These are phyloP conservation scores for Houttuynia cordata DNA, from an alignment of 164 flowering plant genomes.

Conservation along the genomic window DNA sequence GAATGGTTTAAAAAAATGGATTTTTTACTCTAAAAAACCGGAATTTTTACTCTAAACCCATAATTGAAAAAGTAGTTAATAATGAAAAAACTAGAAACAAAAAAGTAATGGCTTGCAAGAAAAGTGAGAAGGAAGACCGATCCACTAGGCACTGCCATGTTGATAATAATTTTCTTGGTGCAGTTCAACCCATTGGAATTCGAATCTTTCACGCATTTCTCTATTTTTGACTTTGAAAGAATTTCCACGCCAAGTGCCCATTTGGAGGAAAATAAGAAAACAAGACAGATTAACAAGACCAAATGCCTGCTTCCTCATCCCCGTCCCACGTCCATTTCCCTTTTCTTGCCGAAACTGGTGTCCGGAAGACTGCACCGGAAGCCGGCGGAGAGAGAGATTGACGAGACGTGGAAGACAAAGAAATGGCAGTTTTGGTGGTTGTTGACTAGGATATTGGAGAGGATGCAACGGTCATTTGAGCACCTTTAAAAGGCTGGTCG, in stretches of 20 bases:
- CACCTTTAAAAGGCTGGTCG: no score
- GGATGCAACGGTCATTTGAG: no score
- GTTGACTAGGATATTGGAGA: no score
- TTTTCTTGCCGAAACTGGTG: no score
- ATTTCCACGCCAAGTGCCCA: slow-evolving; percentile 32
- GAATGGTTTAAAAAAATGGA: no score
- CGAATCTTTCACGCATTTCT: slow-evolving; percentile 63
- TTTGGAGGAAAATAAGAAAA: slow-evolving; percentile 3
- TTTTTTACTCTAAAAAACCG: no score
- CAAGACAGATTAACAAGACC: background rate
- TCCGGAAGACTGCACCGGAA: no score
- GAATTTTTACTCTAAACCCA: no score
- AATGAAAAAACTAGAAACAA: background rate
- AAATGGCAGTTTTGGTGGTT: no score
- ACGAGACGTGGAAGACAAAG: no score
- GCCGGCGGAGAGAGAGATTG: no score
- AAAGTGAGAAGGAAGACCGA: slow-evolving; percentile 21
- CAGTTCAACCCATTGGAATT: slow-evolving; percentile 44
- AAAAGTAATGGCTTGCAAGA: background rate
- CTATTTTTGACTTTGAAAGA: slow-evolving; percentile 82
- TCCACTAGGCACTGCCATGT: slow-evolving; percentile 88
- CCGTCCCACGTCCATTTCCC: background rate
- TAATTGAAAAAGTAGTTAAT: background rate
- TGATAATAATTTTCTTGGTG: slow-evolving; percentile 53
- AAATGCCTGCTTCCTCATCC: background rate